These are phyloP conservation scores for Eucalyptus fibrosa DNA, from an alignment of 345 rosid species.

Conservation along the genomic window DNA sequence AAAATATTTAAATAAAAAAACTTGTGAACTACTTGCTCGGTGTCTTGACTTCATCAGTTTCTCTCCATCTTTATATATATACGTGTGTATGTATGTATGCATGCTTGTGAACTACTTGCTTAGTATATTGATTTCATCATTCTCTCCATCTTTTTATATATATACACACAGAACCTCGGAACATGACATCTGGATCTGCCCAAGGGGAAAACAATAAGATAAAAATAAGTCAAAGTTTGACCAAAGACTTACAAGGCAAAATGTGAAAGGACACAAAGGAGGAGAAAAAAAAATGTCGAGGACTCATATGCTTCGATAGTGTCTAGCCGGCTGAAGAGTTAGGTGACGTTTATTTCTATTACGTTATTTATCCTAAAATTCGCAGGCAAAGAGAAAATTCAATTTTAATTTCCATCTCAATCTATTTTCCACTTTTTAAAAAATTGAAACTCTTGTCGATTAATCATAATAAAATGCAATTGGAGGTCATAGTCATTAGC, in stretches of 20 bases:
- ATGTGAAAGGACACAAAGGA: not conserved
- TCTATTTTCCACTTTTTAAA: not conserved
- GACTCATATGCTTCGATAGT: not conserved
- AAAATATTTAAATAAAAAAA: too few species aligned
- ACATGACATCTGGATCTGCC: not conserved
- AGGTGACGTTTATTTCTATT: not conserved
- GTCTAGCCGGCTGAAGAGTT: not conserved
- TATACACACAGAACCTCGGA: too few species aligned
- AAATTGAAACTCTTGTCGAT: not conserved
- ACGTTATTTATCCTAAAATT: not conserved
- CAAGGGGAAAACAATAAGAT: not conserved
- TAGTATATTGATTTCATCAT: too few species aligned
- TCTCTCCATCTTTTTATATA: too few species aligned
- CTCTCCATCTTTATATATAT: too few species aligned
- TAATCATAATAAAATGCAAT: not conserved
- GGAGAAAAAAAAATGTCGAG: not conserved
- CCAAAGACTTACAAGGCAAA: not conserved
- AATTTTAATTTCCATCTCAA: not conserved
- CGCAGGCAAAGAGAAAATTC: not conserved
- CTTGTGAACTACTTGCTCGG: fast-evolving
- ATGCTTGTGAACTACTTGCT: too few species aligned
- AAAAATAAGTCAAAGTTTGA: not conserved
- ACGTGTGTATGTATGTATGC: too few species aligned
- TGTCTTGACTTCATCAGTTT: too few species aligned
- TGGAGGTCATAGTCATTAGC: not conserved